Evolutionary conservation across 1,284 basidiomycete genomes (phyloP), one percentile per base, ranked within the genome.

Genomic region (Crepidotus sp.): DNA sequence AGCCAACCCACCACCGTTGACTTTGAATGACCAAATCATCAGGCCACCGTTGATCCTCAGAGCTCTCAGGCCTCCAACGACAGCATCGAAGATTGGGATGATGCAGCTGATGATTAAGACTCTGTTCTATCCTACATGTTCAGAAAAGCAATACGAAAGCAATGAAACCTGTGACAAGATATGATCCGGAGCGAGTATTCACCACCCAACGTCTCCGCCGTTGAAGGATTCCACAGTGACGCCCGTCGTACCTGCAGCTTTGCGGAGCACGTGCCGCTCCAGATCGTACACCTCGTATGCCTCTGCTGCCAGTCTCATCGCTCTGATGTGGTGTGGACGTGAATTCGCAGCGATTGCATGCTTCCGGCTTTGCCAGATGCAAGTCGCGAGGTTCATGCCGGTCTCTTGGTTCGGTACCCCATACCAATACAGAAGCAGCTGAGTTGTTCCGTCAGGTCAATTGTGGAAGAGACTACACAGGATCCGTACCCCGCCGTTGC

Each of bases 311-410:
- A 94, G 74, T 51, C 70, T 74, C 80, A 91, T 90, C 4, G 91
- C 92, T 31, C 72, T 72, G 41, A 84, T 73, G 57, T 95, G 92
- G 54, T 84, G 74, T 10, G 87, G 88, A 4, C 81, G 76, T 1
- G 77, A 76, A 55, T 81, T 90, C 0, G 91, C 91, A 6, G 79
- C 79, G 26, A 81, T 65, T 0, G 92, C 92, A 53, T 90, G 84
- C 51, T 74, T 73, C 4, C 89, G 78, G 30, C 83, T 88, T 62
- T 90, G 85, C 92, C 92, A 96, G 38, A 95, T 84, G 66, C 92
- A 95, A n/a, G 91, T 94, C 2, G 92, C 90, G 40, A 94, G 77
- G 61, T 95, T 95, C 62, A 87, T 70, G 0, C 89, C 83, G 0
- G 81, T 83, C 15, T 67, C 57, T 36, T 70, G 69, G 55, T 90